Evolutionary conservation across 2,329 filamentous ascomycete genomes (phyloP), one percentile per base, ranked within the genome.

Genomic region (Myotisia sp.): DNA sequence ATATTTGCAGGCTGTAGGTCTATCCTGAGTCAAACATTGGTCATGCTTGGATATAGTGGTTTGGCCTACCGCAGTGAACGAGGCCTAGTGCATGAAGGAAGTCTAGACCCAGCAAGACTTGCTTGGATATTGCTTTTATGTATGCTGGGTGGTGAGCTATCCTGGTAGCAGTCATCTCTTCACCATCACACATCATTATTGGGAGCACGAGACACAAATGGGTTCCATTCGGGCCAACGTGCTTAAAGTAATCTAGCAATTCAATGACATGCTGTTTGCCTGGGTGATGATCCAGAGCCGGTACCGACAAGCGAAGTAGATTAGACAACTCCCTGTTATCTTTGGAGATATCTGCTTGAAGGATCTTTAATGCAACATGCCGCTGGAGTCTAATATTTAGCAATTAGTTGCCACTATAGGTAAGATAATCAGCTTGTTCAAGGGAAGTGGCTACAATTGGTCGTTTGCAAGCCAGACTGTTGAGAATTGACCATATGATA

Each of bases 401-500:
- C n/a, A n/a, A n/a, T n/a, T n/a, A n/a, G n/a, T n/a, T n/a, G n/a
- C n/a, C n/a, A n/a, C n/a, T n/a, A n/a, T n/a, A n/a, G n/a, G n/a
- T n/a, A n/a, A n/a, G n/a, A n/a, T n/a, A n/a, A n/a, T n/a, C n/a
- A n/a, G n/a, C n/a, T n/a, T n/a, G n/a, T n/a, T n/a, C n/a, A n/a
- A n/a, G n/a, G n/a, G n/a, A n/a, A n/a, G n/a, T n/a, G n/a, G n/a
- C n/a, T n/a, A n/a, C n/a, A n/a, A n/a, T n/a, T n/a, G n/a, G n/a
- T n/a, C n/a, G n/a, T n/a, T n/a, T n/a, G n/a, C n/a, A n/a, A 42
- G 29, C 38, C 40, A 42, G 17, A 42, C 40, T 14, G 34, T 42
- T n/a, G 40, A 40, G 20, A 40, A 42, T 30, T 37, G 36, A 7
- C 40, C 40, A 12, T 17, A 14, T 6, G 37, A 37, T 9, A 42